Percentiles rank a stretch among this genome's conserved stretches.
These are phyloP conservation scores for Globisporangium acanthophoron DNA, from an alignment of 352 stramenopile species.

Conservation along the genomic window DNA sequence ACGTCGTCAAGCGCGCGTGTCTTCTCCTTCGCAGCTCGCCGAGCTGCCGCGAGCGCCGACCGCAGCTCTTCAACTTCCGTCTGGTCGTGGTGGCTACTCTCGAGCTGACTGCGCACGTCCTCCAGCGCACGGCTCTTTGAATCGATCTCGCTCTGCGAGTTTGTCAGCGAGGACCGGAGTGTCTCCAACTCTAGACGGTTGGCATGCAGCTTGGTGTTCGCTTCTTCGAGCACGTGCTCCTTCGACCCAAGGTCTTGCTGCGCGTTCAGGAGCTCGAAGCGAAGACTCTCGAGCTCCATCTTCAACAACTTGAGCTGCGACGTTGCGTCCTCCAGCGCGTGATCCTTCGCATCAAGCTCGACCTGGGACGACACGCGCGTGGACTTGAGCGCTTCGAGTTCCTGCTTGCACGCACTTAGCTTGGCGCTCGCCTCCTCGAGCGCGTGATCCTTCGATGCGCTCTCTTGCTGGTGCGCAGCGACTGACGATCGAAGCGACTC, in stretches of 20 bases:
- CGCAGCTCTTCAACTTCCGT: conserved; percentile 4
- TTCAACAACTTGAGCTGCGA: neutral
- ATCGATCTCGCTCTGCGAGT: conserved; percentile 1
- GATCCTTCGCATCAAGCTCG: conserved; percentile 1
- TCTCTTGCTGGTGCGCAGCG: neutral
- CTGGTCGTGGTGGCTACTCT: conserved; percentile 1
- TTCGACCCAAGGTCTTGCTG: conserved; percentile 6
- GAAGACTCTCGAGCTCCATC: conserved; percentile 3
- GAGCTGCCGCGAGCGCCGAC: neutral
- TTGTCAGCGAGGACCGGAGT: neutral
- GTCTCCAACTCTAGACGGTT: neutral
- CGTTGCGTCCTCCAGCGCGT: conserved; percentile 1
- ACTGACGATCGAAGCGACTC: conserved; percentile 1
- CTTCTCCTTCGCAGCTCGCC: conserved; percentile 1
- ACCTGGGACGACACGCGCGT: conserved; percentile 4
- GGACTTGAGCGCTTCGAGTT: conserved; percentile 19
- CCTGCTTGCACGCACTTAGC: conserved; percentile 8
- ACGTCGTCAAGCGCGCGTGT: conserved; percentile 1
- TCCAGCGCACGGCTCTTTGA: conserved; percentile 4
- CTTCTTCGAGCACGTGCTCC: conserved; percentile 4
- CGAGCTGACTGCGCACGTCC: conserved; percentile 1
- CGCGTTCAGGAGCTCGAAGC: conserved; percentile 3
- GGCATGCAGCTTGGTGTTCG: conserved; percentile 2
- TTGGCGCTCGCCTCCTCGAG: conserved; percentile 19
- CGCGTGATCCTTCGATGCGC: neutral